Evolutionary conservation across 345 rosid genomes (phyloP), one percentile per base, ranked within the genome.

Genomic region (Limnanthes douglasii): DNA sequence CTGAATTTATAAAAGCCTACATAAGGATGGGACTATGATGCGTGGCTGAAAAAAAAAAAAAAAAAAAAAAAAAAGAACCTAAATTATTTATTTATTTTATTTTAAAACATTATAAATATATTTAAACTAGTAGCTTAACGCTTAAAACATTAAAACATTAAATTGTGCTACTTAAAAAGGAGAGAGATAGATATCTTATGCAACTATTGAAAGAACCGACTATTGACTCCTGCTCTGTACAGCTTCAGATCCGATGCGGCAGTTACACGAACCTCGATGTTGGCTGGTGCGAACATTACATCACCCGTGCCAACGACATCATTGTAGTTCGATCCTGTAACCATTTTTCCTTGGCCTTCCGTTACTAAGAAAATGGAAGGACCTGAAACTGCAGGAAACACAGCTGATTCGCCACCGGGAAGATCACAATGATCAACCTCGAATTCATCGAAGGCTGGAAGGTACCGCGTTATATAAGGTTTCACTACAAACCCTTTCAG

Each of bases 371-470:
- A 70, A 45, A 92, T 58, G 10, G 99, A 85, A 24, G 99, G 99
- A 21, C 96, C 99, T 4, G 61, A 57, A 22, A 74, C 57, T 15
- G 79, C 65, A 1, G 86, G 80, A 41, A 92, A 92, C 56, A 71
- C 62, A 0, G 86, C 60, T 0, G 90, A 66, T 38, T 68, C 63
- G 15, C 73, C 86, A 29, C 43, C 19, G 1, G 90, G 93, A 30
- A 92, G 86, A 39, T 63, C 32, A 60, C 96, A 84, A 16, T 51
- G 28, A 61, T 85, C 96, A 5, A 85, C 75, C 62, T 81, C 96
- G 8, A 92, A 92, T 56, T 92, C 99, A 15, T 81, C 83, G 13
- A 92, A 92, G 3, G 99, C 94, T 0, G 96, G 96, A 11, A 70
- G 73, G 57, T 85, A 92, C 62, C 90, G 80, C 34, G 70, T 81